Evolutionary conservation across 352 stramenopile species (phyloP), one percentile per base, ranked within the genome.

Genomic region (Globisporangium barbulae): DNA sequence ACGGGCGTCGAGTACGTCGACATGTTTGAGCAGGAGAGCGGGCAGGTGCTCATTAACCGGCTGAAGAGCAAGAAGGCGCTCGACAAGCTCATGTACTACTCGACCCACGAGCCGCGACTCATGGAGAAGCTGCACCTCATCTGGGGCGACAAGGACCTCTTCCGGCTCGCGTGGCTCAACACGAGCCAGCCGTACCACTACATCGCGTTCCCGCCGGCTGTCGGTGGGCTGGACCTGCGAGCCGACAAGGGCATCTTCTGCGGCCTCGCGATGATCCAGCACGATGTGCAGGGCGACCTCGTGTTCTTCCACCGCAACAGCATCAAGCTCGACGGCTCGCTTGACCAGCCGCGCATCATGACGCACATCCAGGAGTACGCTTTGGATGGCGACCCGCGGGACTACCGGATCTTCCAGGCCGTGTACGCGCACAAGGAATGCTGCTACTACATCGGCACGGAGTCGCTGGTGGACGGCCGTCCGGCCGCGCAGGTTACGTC

Each of bases 41-140:
- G 87, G 1, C 87, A 96, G 67, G 83, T 96, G 63, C 69, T 94
- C 58, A 91, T 96, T 62, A 81, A 96, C 60, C 78, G 85, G 15
- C 68, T 82, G n/a, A 85, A 81, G 48, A 90, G 81, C 68, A 89
- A 85, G 58, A 75, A 69, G 19, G 83, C 85, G 33, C 73, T 96
- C 28, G 79, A 95, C 61, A 91, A 93, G 64, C 80, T 95, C 55
- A 93, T 95, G 84, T 92, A 88, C 61, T 95, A 93, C 56, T 90
- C 82, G 42, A 90, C 79, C 19, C 79, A 90, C 63, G 70, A 89
- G 55, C 82, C 84, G 53, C 73, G 80, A 0, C 49, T 93, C 44
- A 71, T 93, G 25, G 85, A 93, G 63, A 68, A 84, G 44, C 73
- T 95, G 58, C 75, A 90, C 53, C 72, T 96, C 13, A 83, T 96